phyloP scores from a whole-genome alignment of 2,329 filamentous ascomycete genomes.

The Tolypocladium cylindrosporum region DNA sequence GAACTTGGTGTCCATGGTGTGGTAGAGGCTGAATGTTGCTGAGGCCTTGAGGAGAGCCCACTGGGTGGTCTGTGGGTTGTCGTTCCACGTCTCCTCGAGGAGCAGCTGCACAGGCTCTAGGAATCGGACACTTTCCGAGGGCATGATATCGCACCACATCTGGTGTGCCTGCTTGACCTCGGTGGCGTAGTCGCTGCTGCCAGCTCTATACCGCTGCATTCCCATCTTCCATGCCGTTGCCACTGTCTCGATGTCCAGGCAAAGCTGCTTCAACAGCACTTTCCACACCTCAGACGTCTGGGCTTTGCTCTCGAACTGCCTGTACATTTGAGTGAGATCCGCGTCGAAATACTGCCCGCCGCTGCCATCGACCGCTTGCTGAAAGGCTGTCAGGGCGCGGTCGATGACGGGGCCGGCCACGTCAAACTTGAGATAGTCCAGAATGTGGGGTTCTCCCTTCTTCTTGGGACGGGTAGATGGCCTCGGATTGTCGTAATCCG shows the following conservation, averaged over 20 bases:
- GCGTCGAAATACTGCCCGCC: slow-evolving; percentile 1
- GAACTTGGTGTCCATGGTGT: slow-evolving; percentile 18
- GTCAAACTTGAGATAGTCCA: slow-evolving; percentile 52
- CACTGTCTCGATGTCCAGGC: slow-evolving; percentile 19
- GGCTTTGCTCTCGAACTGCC: slow-evolving; percentile 22
- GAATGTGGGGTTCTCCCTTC: slow-evolving; percentile 34
- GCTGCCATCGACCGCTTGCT: slow-evolving; percentile 7
- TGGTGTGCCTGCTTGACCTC: slow-evolving; percentile 26
- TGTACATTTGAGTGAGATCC: slow-evolving; percentile 11
- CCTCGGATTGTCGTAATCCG: slow-evolving; percentile 31
- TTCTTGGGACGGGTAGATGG: slow-evolving; percentile 12
- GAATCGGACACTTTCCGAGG: slow-evolving; percentile 14
- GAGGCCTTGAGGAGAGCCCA: slow-evolving; percentile 45
- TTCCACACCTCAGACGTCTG: slow-evolving; percentile 16
- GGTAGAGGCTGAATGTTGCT: slow-evolving; percentile 30
- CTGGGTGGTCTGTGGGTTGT: slow-evolving; percentile 17
- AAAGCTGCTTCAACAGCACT: slow-evolving; percentile 22
- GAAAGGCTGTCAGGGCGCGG: slow-evolving; percentile 23
- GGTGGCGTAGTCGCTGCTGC: slow-evolving; percentile 8
- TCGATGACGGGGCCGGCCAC: slow-evolving; percentile 35
- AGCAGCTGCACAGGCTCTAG: slow-evolving; percentile 16
- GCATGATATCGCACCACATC: slow-evolving; percentile 31
- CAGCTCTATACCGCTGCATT: slow-evolving; percentile 3
- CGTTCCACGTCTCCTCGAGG: slow-evolving; percentile 15
- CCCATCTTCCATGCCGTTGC: slow-evolving; percentile 22